Base-by-base conservation (phyloP, 805 yeast species). In the Saccharomycopsis sp. region DNA sequence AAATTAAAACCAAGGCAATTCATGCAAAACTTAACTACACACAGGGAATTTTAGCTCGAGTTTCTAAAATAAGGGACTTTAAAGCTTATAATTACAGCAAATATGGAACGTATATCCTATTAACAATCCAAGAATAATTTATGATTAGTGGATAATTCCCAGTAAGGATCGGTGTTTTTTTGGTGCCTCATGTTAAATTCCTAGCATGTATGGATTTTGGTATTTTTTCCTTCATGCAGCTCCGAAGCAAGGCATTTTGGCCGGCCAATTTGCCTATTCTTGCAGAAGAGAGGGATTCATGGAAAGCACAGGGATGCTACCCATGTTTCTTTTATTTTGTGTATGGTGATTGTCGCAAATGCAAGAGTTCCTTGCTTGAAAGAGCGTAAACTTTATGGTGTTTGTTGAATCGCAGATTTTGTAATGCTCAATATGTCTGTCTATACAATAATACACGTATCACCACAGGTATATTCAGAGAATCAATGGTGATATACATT, bases 131-230 rank as follows among this genome's bases (percentile, higher is more conserved):
- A 29, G 38, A 7, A 29, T 5, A 29, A 12, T 29, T 12, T 5
- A 20, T 44, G 50, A 44, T 17, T 20, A 44, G 50, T 20, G 23
- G 50, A 44, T 20, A 17, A 20, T 44, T 3, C 50, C 12, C 50
- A 44, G 50, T 15, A 20, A 17, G 17, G 17, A 44, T 29, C 9
- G 9, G 5, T 29, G 5, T 29, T 29, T 17, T 44, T 44, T 44
- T 44, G 49, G 12, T 44, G 49, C 49, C 49, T 44, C 49, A 44
- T 44, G 49, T 44, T 44, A 44, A 44, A 44, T 44, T 44, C 22
- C 38, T 29, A 29, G 38, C 38, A 29, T 29, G 38, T 29, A 29
- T 29, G 12, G 38, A 29, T 29, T 29, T 29, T 29, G 38, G 12
- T 7, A 12, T 29, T 29, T 29, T 29, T 29, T 29, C 38, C 38